phyloP scores from a whole-genome alignment of 164 flowering plant species.

The Litsea cubeba region DNA sequence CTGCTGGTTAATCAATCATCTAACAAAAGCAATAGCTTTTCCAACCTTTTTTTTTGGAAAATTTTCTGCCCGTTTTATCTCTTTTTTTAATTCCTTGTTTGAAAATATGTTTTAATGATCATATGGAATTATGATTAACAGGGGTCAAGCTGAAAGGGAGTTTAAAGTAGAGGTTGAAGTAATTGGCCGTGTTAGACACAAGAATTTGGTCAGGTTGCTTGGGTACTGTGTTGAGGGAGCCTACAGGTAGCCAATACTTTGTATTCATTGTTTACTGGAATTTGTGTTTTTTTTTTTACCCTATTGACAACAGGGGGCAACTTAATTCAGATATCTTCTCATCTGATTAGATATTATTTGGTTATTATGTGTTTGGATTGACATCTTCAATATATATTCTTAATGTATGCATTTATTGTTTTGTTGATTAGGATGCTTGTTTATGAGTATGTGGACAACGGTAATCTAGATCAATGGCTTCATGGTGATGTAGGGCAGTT shows the following conservation, averaged over 20 bases:
- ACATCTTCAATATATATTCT: neutral
- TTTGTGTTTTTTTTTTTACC: neutral
- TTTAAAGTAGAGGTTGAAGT: constrained; percentile 92
- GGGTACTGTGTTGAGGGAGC: constrained; percentile 99
- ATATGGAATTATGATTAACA: constrained; percentile 15
- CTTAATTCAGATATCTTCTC: neutral
- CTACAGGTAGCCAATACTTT: constrained; percentile 53
- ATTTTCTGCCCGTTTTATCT: neutral
- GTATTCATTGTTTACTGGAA: neutral
- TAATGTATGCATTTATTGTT: neutral
- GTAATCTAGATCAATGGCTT: constrained; percentile 96
- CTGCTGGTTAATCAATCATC: neutral
- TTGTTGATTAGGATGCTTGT: constrained; percentile 78
- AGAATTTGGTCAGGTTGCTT: constrained; percentile 89
- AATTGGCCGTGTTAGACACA: constrained; percentile 98
- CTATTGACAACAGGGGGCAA: neutral
- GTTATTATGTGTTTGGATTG: neutral
- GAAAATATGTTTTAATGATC: constrained; percentile 6
- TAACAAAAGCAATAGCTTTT: neutral
- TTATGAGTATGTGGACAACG: constrained; percentile 89
- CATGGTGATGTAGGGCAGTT: constrained; percentile 90
- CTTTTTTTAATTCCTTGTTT: neutral
- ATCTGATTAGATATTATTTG: neutral
- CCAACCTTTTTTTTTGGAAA: neutral
- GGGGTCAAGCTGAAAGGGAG: constrained; percentile 98